These are phyloP conservation scores for Exsudoporus floridanus DNA, from an alignment of 1,284 basidiomycete genomes.

Conservation along the genomic window DNA sequence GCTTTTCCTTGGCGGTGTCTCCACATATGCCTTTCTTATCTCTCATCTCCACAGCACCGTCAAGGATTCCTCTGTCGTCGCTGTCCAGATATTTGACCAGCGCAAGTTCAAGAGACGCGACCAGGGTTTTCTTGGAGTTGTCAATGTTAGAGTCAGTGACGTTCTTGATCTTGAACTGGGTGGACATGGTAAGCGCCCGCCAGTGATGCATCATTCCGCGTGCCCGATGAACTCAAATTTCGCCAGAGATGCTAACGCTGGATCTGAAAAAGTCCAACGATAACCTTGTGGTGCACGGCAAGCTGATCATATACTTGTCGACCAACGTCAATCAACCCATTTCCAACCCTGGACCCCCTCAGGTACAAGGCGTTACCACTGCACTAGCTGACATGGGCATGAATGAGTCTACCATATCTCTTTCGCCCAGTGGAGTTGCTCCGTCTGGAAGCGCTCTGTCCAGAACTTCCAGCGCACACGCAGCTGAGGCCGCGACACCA, in stretches of 20 bases:
- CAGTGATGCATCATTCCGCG: constrained; percentile 1
- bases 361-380: constrained; percentile 53
- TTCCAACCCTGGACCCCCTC: constrained; percentile 70
- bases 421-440: constrained; percentile 46
- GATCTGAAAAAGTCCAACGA: constrained; percentile 91
- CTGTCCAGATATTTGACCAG: constrained; percentile 96
- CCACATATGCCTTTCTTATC: constrained; percentile 2
- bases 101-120: constrained; percentile 95
- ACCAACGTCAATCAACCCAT: constrained; percentile 78
- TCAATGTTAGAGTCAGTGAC: constrained; percentile 88
- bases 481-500: constrained; percentile 41
- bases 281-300: constrained; percentile 86
- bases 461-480: constrained; percentile 56
- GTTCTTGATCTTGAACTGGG: constrained; percentile 88
- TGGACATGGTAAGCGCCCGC: constrained; percentile 70
- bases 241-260: constrained; percentile 81
- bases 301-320: constrained; percentile 88
- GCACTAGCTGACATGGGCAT: constrained; percentile 58
- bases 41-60: constrained; percentile 57
- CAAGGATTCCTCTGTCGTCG: constrained; percentile 87
- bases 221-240: background rate
- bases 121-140: constrained; percentile 92
- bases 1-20: background rate
- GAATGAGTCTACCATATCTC: constrained; percentile 52
- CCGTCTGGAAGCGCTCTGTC: constrained; percentile 43